Conservation (phyloP, 2,329 filamentous ascomycete species). For the Leptographium lundbergii region DNA sequence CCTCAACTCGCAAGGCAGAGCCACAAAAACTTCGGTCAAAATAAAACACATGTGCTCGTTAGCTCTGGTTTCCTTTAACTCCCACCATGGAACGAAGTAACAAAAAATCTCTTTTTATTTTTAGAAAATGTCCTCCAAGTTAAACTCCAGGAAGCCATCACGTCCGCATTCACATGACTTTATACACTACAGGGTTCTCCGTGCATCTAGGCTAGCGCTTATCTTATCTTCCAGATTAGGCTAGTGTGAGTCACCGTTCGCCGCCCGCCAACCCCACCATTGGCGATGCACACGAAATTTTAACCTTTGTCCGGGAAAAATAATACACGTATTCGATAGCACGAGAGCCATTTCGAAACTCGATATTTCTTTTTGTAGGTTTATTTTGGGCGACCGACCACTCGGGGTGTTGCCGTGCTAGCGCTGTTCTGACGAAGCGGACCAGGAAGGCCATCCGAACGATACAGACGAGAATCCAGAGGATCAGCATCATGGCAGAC, state of each 20-base stretch:
- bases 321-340: background rate
- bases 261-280: constrained; percentile 10
- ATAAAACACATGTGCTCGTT: too few species aligned
- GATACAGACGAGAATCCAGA: background rate
- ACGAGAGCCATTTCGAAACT: background rate
- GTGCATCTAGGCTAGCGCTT: too few species aligned
- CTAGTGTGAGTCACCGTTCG: constrained; percentile 10
- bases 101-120: too few species aligned
- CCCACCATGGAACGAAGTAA: too few species aligned
- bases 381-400: background rate
- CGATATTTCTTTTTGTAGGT: background rate
- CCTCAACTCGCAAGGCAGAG: too few species aligned
- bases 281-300: constrained; percentile 13
- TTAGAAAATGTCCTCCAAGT: too few species aligned
- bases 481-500: constrained; percentile 33
- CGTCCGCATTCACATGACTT: too few species aligned
- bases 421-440: background rate
- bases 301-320: constrained; percentile 3
- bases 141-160: too few species aligned
- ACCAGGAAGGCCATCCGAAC: background rate
- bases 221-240: constrained; percentile 8
- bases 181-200: too few species aligned
- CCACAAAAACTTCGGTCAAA: too few species aligned
- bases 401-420: background rate
- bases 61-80: too few species aligned